These are phyloP conservation scores for Cyberlindnera saturnus DNA, from an alignment of 805 yeast genomes.

Conservation along the genomic window DNA sequence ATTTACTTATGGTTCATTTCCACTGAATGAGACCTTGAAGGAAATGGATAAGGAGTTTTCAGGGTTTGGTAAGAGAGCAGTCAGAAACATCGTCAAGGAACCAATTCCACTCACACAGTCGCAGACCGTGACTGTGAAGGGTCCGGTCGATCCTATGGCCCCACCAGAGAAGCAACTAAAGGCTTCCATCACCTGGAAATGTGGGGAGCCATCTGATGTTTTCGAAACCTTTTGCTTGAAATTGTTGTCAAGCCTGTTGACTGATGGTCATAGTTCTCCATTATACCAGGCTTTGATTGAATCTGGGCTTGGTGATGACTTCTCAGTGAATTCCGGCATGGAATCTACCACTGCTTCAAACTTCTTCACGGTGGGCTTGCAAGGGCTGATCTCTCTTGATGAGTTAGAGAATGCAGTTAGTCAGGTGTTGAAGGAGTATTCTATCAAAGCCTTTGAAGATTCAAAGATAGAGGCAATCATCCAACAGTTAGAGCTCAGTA, in stretches of 20 bases:
- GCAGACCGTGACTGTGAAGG: slow-evolving; percentile 38
- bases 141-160: slow-evolving; percentile 79
- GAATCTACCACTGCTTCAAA: slow-evolving; percentile 75
- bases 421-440: slow-evolving; percentile 39
- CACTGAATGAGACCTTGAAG: slow-evolving; percentile 53
- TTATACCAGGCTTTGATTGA: slow-evolving; percentile 84
- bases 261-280: slow-evolving; percentile 91
- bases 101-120: slow-evolving; percentile 29
- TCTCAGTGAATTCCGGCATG: slow-evolving; percentile 79
- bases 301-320: slow-evolving; percentile 78
- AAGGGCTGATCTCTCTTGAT: slow-evolving; percentile 55
- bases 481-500: slow-evolving; percentile 78
- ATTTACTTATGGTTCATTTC: slow-evolving; percentile 80
- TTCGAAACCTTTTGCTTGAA: slow-evolving; percentile 71
- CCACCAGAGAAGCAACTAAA: slow-evolving; percentile 67
- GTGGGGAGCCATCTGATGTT: slow-evolving; percentile 64
- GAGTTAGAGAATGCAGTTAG: slow-evolving; percentile 42
- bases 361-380: slow-evolving; percentile 79
- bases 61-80: slow-evolving; percentile 46
- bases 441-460: slow-evolving; percentile 42
- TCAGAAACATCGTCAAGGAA: slow-evolving; percentile 25
- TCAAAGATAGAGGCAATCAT: slow-evolving; percentile 76
- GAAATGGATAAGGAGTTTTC: slow-evolving; percentile 46
- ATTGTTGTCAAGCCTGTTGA: slow-evolving; percentile 60
- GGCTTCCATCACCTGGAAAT: slow-evolving; percentile 82